These are phyloP conservation scores for Halophytophthora polymorphica DNA, from an alignment of 352 stramenopile species.

Conservation along the genomic window DNA sequence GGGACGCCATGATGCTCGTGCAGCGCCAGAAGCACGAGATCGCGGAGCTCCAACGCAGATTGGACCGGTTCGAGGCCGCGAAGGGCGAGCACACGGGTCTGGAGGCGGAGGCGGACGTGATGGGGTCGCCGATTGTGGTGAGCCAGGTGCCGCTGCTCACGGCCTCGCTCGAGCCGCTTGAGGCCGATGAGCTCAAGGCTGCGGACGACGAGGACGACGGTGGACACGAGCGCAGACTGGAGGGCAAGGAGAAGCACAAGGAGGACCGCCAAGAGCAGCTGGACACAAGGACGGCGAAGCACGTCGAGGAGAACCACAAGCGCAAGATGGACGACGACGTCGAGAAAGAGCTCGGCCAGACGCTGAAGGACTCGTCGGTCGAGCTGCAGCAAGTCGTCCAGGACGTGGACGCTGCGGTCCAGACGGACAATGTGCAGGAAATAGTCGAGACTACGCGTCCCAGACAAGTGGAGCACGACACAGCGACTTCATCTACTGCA, in stretches of 20 bases:
- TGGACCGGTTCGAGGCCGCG: slow-evolving; percentile 16
- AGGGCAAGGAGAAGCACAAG: background rate
- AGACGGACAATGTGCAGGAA: too few species aligned
- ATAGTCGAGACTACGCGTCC: too few species aligned
- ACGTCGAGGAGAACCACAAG: slow-evolving; percentile 1
- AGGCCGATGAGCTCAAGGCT: slow-evolving; percentile 24
- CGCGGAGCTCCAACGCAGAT: slow-evolving; percentile 37
- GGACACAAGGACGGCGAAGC: background rate
- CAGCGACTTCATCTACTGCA: background rate
- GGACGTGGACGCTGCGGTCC: background rate
- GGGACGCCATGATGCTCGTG: slow-evolving; percentile 63
- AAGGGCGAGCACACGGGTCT: background rate
- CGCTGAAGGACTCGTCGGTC: too few species aligned
- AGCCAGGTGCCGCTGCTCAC: slow-evolving; percentile 18
- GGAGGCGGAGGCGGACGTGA: slow-evolving; percentile 17
- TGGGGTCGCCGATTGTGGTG: slow-evolving; percentile 22
- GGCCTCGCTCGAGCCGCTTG: slow-evolving; percentile 23
- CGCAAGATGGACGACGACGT: background rate
- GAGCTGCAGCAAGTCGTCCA: background rate
- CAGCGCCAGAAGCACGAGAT: slow-evolving; percentile 74
- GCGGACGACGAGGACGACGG: slow-evolving; percentile 6
- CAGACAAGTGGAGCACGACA: background rate
- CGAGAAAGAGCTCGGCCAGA: background rate
- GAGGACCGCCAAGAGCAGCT: slow-evolving; percentile 7
- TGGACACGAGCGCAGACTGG: background rate